phyloP scores from a whole-genome alignment of 2,329 filamentous ascomycete species.

The Paraphoma sp. region DNA sequence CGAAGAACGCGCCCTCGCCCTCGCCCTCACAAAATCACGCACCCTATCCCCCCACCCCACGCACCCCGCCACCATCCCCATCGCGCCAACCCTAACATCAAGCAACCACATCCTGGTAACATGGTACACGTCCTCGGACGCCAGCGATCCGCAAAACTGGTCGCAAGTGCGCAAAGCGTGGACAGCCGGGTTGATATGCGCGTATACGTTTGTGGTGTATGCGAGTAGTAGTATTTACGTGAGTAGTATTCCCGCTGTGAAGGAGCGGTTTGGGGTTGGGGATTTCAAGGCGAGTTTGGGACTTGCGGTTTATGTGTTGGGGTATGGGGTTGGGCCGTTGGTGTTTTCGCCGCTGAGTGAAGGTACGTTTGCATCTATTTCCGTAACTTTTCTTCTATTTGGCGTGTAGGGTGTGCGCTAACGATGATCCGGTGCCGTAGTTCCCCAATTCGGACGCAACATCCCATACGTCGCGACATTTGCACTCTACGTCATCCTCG shows the following conservation, averaged over 20 bases:
- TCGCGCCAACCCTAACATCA: too few relatives aligned
- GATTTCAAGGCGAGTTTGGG: conserved; percentile 57
- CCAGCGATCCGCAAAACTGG: conserved; percentile 43
- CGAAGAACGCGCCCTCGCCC: not conserved
- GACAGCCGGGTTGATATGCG: conserved; percentile 55
- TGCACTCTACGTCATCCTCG: conserved; percentile 57
- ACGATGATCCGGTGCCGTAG: not conserved
- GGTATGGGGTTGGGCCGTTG: conserved; percentile 55
- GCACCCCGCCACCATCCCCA: too few relatives aligned
- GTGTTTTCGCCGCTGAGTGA: conserved; percentile 56
- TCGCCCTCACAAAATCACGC: not conserved
- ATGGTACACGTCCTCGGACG: conserved; percentile 1
- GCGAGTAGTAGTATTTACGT: conserved; percentile 59
- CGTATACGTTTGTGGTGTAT: conserved; percentile 60
- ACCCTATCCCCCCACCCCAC: not conserved
- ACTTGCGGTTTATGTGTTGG: conserved; percentile 58
- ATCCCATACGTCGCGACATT: conserved; percentile 58
- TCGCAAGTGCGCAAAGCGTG: conserved; percentile 48
- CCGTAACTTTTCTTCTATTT: too few relatives aligned
- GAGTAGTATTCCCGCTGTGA: conserved; percentile 48
- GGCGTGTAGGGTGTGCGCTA: too few relatives aligned
- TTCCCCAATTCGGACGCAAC: conserved; percentile 58
- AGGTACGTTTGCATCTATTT: too few relatives aligned
- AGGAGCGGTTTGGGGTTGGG: conserved; percentile 53
- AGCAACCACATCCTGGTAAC: too few relatives aligned